Evolutionary conservation across 208 protist genomes (phyloP), one percentile per base, ranked within the genome.

Genomic region (Acanthamoeba sp.): DNA sequence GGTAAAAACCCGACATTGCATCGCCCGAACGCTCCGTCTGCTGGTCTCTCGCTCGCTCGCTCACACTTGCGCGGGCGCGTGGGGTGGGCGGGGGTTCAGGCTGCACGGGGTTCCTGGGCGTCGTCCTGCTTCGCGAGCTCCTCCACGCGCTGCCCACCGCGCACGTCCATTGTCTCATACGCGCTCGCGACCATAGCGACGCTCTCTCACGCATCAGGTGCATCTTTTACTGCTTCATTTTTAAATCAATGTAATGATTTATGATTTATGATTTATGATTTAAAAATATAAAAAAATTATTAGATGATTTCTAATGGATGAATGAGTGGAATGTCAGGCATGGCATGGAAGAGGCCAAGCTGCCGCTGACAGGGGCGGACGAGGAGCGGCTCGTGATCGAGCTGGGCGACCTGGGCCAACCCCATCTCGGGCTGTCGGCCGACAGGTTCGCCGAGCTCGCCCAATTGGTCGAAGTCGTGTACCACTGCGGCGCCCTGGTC

Each of bases 401-500:
- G 82, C 32, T 71, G 84, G 84, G 84, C 22, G 55, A 91, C 24
- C 84, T 91, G 16, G 34, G 52, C n/a, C n/a, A 69, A 27, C 84
- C 84, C 36, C 1, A 32, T 32, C 57, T 91, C 4, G 84, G 84
- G 4, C 55, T 91, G 22, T 64, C 84, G 9, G 55, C 12, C 16
- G 29, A 1, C 29, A 45, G 36, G 12, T 91, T 71, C 34, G 84
- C 18, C 16, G 52, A 91, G 29, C 55, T 91, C 4, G 6, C 32
- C 57, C 18, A 71, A n/a, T 1, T 32, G 84, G 18, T 91, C 27
- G 84, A 91, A 2, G 84, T 32, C 27, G 36, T 91, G 5, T 91
- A 91, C 55, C 84, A 91, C 84, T 73, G 57, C 84, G 84, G 52
- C 55, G 84, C 84, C 57, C 45, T 89, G 4, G 82, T 89, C 14